Evolutionary conservation across 805 yeast genomes (phyloP).

Genomic region (Tetrapisispora nanseiensis): DNA sequence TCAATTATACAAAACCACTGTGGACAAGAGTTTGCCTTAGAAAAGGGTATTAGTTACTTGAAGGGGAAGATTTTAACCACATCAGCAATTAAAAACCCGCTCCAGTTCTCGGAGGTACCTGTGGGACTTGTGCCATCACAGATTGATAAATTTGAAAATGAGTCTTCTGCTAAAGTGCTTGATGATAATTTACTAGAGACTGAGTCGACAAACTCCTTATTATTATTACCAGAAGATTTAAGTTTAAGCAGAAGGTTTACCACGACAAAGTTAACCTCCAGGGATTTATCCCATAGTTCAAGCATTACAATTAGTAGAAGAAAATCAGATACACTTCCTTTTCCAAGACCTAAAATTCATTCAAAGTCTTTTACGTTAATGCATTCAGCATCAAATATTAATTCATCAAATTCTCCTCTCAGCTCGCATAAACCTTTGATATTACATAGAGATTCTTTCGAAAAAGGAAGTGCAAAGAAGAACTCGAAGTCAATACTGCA

Average conservation of each 20-base stretch:
- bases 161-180: slow-evolving; percentile 2
- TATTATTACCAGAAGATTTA: slow-evolving; percentile 12
- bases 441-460: not conserved
- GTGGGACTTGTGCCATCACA: slow-evolving; percentile 6
- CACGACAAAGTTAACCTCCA: not conserved
- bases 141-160: slow-evolving; percentile 4
- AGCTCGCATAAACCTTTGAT: not conserved
- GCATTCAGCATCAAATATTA: not conserved
- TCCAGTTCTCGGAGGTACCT: slow-evolving; percentile 19
- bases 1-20: slow-evolving; percentile 83
- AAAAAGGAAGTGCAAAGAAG: not conserved
- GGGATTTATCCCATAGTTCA: not conserved
- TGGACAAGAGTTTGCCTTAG: slow-evolving; percentile 79
- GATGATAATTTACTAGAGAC: slow-evolving; percentile 22
- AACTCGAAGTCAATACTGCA: not conserved
- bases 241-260: slow-evolving; percentile 9
- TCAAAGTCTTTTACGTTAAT: slow-evolving; percentile 1
- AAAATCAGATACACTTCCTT: slow-evolving; percentile 4
- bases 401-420: not conserved
- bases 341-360: not conserved
- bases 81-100: slow-evolving; percentile 24
- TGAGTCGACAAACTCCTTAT: slow-evolving; percentile 13
- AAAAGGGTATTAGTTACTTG: slow-evolving; percentile 60
- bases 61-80: slow-evolving; percentile 49
- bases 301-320: slow-evolving; percentile 1